Conservation (phyloP, 345 rosid species). For the Crucihimalaya himalaica region DNA sequence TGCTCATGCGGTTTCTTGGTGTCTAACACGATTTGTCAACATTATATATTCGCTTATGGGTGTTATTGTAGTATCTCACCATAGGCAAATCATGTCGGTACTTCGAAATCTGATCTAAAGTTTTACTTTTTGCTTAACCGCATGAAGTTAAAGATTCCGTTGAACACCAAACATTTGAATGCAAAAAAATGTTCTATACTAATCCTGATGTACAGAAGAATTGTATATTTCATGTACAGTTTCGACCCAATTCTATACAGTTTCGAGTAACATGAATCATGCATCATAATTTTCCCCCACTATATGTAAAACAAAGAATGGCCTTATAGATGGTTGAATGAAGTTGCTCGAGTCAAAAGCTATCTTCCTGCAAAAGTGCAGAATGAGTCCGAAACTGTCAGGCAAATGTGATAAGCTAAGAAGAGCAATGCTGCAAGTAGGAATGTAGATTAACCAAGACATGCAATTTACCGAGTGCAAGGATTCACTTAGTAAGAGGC, state of each 20-base stretch:
- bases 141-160: too few species aligned
- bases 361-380: constrained; percentile 26
- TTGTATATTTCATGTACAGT: constrained; percentile 24
- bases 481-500: not conserved
- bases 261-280: constrained; percentile 9
- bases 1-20: not conserved
- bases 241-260: constrained; percentile 7
- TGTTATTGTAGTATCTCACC: too few species aligned
- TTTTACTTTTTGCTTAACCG: not conserved
- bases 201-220: not conserved
- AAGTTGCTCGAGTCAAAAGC: constrained; percentile 16
- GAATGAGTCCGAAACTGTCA: constrained; percentile 6
- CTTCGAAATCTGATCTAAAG: not conserved
- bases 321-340: not conserved
- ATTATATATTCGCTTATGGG: not conserved
- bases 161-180: not conserved
- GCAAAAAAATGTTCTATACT: not conserved
- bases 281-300: not conserved
- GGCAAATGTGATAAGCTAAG: constrained; percentile 1
- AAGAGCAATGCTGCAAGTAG: not conserved
- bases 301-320: constrained; percentile 1
- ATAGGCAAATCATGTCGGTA: not conserved
- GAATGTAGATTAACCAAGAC: not conserved
- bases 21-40: not conserved
- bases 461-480: not conserved